Evolutionary conservation across 805 yeast species (phyloP).

Genomic region (Priceomyces fermenticarens): DNA sequence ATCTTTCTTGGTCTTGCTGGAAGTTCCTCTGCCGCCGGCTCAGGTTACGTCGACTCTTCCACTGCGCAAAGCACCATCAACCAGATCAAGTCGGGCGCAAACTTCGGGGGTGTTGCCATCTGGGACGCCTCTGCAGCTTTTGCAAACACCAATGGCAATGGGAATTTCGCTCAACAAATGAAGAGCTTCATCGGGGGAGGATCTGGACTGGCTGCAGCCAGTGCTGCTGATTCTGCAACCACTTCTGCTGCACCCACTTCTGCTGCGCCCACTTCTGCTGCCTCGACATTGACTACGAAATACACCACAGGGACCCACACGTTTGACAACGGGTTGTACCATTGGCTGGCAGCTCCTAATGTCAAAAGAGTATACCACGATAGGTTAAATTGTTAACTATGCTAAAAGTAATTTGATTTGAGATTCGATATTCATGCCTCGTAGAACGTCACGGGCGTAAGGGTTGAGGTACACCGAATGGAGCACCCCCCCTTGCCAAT

Average conservation of each 20-base stretch:
- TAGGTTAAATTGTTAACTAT: neutral
- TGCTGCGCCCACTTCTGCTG: neutral
- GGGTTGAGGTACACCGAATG: constrained; percentile 20
- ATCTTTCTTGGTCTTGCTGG: constrained; percentile 71
- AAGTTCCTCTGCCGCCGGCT: constrained; percentile 45
- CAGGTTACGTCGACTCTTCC: constrained; percentile 25
- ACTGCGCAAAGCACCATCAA: constrained; percentile 15
- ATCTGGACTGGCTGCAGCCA: neutral
- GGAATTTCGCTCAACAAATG: constrained; percentile 31
- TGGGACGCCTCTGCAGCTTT: constrained; percentile 36
- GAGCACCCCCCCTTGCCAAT: constrained; percentile 37
- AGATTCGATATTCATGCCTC: constrained; percentile 26
- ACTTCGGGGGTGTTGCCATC: constrained; percentile 37
- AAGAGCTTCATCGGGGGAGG: constrained; percentile 20
- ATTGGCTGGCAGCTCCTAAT: neutral
- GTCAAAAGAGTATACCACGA: neutral
- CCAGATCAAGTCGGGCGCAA: constrained; percentile 14
- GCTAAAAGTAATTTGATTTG: constrained; percentile 13
- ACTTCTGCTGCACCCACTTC: neutral
- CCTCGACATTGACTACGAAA: neutral
- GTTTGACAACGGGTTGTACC: neutral
- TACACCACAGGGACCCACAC: neutral
- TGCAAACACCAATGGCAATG: constrained; percentile 15
- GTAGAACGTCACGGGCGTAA: constrained; percentile 15
- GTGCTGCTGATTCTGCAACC: neutral